Conservation (phyloP, 352 stramenopile genomes). For the Phytophthora fragariae region DNA sequence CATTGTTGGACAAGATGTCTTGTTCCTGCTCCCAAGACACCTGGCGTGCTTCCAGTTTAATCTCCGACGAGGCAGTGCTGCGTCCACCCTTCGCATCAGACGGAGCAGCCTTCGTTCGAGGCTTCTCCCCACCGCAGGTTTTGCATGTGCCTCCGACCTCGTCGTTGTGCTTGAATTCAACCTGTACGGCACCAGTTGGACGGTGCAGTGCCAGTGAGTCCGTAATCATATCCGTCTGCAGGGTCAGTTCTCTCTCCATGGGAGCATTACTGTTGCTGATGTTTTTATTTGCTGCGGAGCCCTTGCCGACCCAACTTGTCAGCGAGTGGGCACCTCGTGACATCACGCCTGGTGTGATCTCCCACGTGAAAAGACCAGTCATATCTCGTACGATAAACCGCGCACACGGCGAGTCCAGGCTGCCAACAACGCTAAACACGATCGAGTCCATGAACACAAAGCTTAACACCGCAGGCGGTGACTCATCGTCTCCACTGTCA, state of each 20-base stretch:
- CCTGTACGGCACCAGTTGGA: conserved; percentile 57
- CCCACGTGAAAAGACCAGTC: conserved; percentile 88
- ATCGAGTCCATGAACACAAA: conserved; percentile 92
- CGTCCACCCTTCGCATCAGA: conserved; percentile 38
- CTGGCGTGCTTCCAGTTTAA: conserved; percentile 60
- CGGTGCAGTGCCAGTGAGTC: conserved; percentile 52
- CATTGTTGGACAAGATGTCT: conserved; percentile 68
- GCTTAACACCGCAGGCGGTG: conserved; percentile 55
- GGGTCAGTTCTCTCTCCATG: conserved; percentile 52
- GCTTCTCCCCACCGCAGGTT: conserved; percentile 70
- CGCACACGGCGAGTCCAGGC: conserved; percentile 75
- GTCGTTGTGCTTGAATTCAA: conserved; percentile 60
- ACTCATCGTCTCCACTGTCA: conserved; percentile 41
- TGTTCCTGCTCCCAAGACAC: conserved; percentile 69
- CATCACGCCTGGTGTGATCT: conserved; percentile 63
- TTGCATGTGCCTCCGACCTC: conserved; percentile 50
- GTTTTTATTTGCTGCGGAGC: not conserved
- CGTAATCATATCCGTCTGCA: conserved; percentile 45
- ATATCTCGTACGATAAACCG: conserved; percentile 87
- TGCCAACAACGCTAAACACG: conserved; percentile 85
- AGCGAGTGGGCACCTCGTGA: conserved; percentile 24
- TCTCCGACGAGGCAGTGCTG: not conserved
- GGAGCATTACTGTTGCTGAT: conserved; percentile 6
- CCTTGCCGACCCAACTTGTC: conserved; percentile 23
- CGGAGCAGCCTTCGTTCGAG: conserved; percentile 30